These are phyloP conservation scores for Exsudoporus frostii DNA, from an alignment of 768 basidiomycete genomes.

Conservation along the genomic window DNA sequence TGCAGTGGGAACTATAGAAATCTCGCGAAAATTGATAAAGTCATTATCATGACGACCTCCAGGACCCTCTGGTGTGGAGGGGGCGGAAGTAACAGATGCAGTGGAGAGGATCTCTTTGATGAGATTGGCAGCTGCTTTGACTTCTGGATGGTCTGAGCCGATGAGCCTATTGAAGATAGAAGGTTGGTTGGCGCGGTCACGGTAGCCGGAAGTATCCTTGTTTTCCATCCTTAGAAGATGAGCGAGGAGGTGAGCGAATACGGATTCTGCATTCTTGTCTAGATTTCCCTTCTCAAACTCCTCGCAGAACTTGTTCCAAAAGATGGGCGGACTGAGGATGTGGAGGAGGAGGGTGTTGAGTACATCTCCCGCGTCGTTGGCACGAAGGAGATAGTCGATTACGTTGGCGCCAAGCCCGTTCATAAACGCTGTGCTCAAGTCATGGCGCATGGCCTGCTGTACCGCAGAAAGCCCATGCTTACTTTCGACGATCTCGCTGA, in stretches of 20 bases:
- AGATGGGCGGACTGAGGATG: slow-evolving; percentile 50
- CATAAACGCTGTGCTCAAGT: slow-evolving; percentile 37
- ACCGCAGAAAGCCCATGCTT: slow-evolving; percentile 37
- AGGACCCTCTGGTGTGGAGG: slow-evolving; percentile 32
- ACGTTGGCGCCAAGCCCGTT: slow-evolving; percentile 40
- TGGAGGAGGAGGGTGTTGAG: slow-evolving; percentile 37
- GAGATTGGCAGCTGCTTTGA: slow-evolving; percentile 34
- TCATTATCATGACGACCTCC: slow-evolving; percentile 74
- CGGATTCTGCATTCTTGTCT: slow-evolving; percentile 32
- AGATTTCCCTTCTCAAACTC: slow-evolving; percentile 37
- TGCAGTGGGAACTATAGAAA: slow-evolving; percentile 62
- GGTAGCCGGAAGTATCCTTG: slow-evolving; percentile 35
- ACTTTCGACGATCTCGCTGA: slow-evolving; percentile 37
- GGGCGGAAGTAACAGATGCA: slow-evolving; percentile 15
- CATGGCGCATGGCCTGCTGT: slow-evolving; percentile 40
- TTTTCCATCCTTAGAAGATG: slow-evolving; percentile 43
- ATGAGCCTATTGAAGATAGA: slow-evolving; percentile 27
- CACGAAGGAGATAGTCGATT: slow-evolving; percentile 37
- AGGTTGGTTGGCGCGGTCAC: slow-evolving; percentile 34
- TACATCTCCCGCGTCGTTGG: slow-evolving; percentile 37
- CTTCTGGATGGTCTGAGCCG: slow-evolving; percentile 22
- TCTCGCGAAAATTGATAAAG: slow-evolving; percentile 54
- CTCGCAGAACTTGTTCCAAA: slow-evolving; percentile 41
- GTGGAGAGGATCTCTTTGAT: slow-evolving; percentile 40
- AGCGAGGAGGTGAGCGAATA: slow-evolving; percentile 49